Base-by-base conservation (phyloP, 768 basidiomycete species). In the Leccinum ochraceum region DNA sequence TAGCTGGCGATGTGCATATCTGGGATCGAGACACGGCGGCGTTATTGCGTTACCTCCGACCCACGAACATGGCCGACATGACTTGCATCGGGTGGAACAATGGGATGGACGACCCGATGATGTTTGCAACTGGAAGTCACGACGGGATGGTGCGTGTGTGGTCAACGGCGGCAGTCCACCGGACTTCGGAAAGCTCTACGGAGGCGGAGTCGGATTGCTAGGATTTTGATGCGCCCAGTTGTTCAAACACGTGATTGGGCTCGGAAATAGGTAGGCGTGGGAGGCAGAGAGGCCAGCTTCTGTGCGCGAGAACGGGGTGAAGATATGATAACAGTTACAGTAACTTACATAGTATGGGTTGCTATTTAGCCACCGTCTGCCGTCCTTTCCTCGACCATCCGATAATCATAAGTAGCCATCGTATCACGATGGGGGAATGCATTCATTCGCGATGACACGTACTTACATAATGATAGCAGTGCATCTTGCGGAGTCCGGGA, bases 71-170 rank as follows among this genome's bases (percentile, higher is more conserved):
- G 39, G 77, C 81, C 46, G 83, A 92, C 62, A 70, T 92, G 66
- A 92, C 90, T 10, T 89, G 88, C 62, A 81, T 92, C 20, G 88
- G 88, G n/a, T 93, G 91, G 90, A 92, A 90, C 67, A 83, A 81
- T 55, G 81, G 82, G 3, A 80, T 78, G 11, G 83, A 81, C 0
- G 78, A 66, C 1, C 65, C 69, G 48, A 71, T 72, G 63, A 79
- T 77, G 78, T 87, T 89, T 60, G 89, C 89, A 10, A 88, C 88
- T 0, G 90, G 90, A 22, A 84, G 84, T 60, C 88, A 90, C 65
- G 89, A 92, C 64, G 90, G 91, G n/a, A 82, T 79, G 0, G 85
- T 93, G 46, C 79, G 86, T 16, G 81, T 91, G 51, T 93, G 92
- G 90, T 87, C 87, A 10, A 78, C 81, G 58, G 74, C 74, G 6